phyloP scores from a whole-genome alignment of 345 rosid genomes.

The Populus alba region DNA sequence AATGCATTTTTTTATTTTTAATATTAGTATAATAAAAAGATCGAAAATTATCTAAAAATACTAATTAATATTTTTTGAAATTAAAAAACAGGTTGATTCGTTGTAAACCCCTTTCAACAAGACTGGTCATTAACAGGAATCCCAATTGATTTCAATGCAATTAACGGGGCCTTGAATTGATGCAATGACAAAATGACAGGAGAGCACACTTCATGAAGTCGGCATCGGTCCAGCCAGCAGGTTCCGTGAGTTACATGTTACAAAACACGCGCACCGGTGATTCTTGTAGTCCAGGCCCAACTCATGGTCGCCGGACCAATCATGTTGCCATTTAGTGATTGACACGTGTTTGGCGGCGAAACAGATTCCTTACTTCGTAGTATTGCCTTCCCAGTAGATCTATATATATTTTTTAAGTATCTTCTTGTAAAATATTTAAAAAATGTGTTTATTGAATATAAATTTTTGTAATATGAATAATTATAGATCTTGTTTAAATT shows the following conservation, averaged over 20 bases:
- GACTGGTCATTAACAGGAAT: background rate
- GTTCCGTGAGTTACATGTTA: background rate
- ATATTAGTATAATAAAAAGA: accelerated
- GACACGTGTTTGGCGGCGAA: background rate
- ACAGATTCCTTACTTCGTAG: no score
- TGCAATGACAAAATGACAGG: background rate
- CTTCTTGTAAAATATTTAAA: no score
- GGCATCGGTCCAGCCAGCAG: background rate
- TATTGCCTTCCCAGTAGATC: no score
- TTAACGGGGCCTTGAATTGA: background rate
- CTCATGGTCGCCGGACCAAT: background rate
- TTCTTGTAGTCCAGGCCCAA: no score
- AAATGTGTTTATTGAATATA: no score
- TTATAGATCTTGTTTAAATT: no score
- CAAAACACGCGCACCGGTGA: background rate
- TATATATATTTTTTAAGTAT: no score
- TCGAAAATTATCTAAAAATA: no score
- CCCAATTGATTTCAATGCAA: background rate
- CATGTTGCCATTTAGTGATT: background rate
- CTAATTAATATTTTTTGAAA: no score
- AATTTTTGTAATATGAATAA: no score
- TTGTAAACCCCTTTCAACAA: background rate
- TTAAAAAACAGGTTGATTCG: no score
- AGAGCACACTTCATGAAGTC: background rate
- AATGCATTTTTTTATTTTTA: no score